Conservation (phyloP, 2,329 filamentous ascomycete species). For the Microthyrium microscopicum region DNA sequence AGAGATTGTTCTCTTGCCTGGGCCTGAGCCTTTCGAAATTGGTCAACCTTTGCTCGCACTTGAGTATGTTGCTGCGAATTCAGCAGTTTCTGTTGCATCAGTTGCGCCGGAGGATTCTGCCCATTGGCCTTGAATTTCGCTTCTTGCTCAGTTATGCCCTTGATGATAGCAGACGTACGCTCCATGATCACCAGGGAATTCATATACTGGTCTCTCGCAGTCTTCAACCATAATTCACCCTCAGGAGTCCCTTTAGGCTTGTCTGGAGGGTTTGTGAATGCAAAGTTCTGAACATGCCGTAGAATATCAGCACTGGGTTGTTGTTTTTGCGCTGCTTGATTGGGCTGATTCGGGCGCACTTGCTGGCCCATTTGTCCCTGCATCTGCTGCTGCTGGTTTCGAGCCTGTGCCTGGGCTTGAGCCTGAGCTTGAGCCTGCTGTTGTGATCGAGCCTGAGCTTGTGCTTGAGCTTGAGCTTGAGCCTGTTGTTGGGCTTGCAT, state of each 20-base stretch:
- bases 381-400: conserved; percentile 15
- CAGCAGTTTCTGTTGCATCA: too few relatives aligned
- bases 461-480: conserved; percentile 5
- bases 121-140: too few relatives aligned
- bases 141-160: too few relatives aligned
- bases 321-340: conserved; percentile 10
- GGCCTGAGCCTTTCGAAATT: too few relatives aligned
- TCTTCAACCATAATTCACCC: conserved; percentile 19
- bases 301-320: conserved; percentile 19
- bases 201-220: conserved; percentile 19
- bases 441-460: conserved; percentile 1
- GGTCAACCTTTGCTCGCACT: too few relatives aligned
- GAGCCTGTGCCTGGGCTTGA: conserved; percentile 8
- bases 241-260: conserved; percentile 18
- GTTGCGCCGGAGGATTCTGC: too few relatives aligned
- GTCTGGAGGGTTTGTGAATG: conserved; percentile 16
- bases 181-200: conserved; percentile 17
- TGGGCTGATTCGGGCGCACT: conserved; percentile 9
- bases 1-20: too few relatives aligned
- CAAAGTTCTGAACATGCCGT: conserved; percentile 21
- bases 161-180: too few relatives aligned
- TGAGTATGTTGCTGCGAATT: too few relatives aligned
- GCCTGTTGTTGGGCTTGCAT: conserved; percentile 12
- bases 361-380: conserved; percentile 11
- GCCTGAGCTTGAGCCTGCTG: conserved; percentile 13